Conservation (phyloP, 495 filamentous ascomycete genomes). For the Aspergillus diversus region DNA sequence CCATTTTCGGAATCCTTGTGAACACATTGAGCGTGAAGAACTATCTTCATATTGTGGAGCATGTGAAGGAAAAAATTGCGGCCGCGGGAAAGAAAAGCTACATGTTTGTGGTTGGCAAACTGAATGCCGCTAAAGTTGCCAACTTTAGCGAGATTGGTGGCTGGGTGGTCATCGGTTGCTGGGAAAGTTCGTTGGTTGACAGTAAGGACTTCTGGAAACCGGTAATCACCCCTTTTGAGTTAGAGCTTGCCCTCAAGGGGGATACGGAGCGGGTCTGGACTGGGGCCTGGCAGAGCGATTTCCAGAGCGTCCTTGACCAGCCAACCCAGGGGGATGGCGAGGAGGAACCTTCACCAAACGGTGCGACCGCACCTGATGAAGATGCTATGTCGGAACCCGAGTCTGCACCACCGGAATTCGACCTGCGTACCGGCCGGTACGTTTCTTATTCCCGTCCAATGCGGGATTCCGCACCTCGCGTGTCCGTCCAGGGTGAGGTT, state of each 20-base stretch:
- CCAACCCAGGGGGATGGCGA: conserved; percentile 28
- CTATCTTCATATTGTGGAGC: conserved; percentile 79
- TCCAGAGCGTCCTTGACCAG: conserved; percentile 59
- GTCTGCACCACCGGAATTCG: conserved; percentile 84
- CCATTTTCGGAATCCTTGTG: conserved; percentile 89
- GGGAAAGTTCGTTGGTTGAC: conserved; percentile 91
- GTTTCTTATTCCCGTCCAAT: conserved; percentile 84
- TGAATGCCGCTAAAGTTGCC: conserved; percentile 93
- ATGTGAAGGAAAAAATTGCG: conserved; percentile 69
- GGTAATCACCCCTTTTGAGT: conserved; percentile 90
- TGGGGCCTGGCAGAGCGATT: conserved; percentile 76
- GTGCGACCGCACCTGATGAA: conserved; percentile 33
- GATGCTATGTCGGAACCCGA: conserved; percentile 63
- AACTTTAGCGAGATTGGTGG: conserved; percentile 95
- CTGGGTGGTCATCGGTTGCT: conserved; percentile 97
- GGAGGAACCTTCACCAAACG: conserved; percentile 27
- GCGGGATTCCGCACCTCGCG: conserved; percentile 46
- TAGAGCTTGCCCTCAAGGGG: conserved; percentile 69
- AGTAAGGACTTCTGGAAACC: conserved; percentile 84
- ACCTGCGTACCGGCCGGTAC: conserved; percentile 85
- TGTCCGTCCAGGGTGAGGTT: conserved; percentile 23
- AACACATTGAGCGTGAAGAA: conserved; percentile 92
- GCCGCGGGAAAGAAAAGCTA: conserved; percentile 89
- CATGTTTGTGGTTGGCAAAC: conserved; percentile 93
- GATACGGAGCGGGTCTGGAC: conserved; percentile 77